Evolutionary conservation across 2,329 filamentous ascomycete genomes (phyloP).

Genomic region (Aureobasidium leucospermi): DNA sequence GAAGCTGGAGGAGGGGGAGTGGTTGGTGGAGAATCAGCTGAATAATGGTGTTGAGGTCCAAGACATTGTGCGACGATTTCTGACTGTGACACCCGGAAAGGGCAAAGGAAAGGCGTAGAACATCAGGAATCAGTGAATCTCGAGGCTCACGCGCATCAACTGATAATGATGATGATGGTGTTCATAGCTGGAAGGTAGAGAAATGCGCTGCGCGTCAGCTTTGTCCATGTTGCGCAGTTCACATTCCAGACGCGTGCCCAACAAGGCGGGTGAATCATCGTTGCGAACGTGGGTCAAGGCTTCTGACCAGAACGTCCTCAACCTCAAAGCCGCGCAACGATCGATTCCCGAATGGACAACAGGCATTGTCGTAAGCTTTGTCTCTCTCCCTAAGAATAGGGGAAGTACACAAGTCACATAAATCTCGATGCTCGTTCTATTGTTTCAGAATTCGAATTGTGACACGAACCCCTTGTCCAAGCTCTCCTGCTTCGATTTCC

Average conservation of each 20-base stretch:
- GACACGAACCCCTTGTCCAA: neutral
- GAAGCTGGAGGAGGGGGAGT: neutral
- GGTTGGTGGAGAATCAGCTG: neutral
- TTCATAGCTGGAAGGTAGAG: neutral
- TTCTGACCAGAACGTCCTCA: neutral
- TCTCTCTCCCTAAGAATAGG: neutral
- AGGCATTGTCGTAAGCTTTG: neutral
- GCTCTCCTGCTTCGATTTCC: neutral
- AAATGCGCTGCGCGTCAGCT: neutral
- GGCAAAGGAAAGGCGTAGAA: neutral
- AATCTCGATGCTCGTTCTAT: neutral
- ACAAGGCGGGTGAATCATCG: too few species aligned
- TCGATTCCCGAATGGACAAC: neutral
- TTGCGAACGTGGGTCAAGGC: neutral
- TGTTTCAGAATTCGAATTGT: neutral
- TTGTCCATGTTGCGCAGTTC: too few species aligned
- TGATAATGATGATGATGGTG: neutral
- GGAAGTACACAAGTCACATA: neutral
- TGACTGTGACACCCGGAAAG: neutral
- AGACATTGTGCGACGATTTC: neutral
- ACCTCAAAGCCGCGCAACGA: neutral
- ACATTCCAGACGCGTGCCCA: too few species aligned
- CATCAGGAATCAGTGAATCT: too few species aligned
- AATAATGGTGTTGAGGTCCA: neutral
- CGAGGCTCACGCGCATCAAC: too few species aligned